phyloP scores from a whole-genome alignment of 306 rosid genomes.

The Acacia crassicarpa region DNA sequence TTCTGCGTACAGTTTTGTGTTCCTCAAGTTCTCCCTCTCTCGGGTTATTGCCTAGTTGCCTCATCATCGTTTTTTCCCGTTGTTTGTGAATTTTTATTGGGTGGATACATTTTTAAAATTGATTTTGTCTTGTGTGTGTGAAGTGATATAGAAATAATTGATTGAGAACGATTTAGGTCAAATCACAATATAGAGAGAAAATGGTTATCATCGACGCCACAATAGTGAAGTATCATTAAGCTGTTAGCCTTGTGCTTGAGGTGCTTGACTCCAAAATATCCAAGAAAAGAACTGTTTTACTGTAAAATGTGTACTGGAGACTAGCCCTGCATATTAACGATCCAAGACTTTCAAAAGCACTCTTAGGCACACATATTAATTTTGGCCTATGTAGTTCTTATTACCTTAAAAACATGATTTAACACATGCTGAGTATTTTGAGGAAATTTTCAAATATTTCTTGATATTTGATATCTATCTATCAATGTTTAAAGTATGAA shows the following conservation, averaged over 20 bases:
- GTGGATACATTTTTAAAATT: neutral
- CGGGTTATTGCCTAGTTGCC: neutral
- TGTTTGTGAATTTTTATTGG: neutral
- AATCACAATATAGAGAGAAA: neutral
- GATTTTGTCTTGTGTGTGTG: neutral
- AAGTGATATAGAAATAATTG: neutral
- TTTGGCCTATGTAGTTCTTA: neutral
- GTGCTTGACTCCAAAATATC: no score
- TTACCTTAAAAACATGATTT: neutral
- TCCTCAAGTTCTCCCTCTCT: slow-evolving; percentile 1
- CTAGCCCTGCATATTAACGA: neutral
- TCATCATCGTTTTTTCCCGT: neutral
- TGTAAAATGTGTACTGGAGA: neutral
- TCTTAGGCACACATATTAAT: neutral
- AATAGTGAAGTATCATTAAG: neutral
- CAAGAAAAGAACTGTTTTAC: neutral
- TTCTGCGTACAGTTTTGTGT: neutral
- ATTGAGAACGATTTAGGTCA: neutral
- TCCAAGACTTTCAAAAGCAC: neutral
- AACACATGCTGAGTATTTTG: neutral
- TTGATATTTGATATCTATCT: neutral
- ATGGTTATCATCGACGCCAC: neutral
- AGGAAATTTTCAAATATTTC: neutral
- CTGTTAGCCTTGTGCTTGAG: neutral
- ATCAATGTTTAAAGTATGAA: neutral